Percentiles rank a stretch among this genome's conserved stretches.
These are phyloP conservation scores for Trebouxia sp. DNA, from an alignment of 139 green algal genomes.

Conservation along the genomic window DNA sequence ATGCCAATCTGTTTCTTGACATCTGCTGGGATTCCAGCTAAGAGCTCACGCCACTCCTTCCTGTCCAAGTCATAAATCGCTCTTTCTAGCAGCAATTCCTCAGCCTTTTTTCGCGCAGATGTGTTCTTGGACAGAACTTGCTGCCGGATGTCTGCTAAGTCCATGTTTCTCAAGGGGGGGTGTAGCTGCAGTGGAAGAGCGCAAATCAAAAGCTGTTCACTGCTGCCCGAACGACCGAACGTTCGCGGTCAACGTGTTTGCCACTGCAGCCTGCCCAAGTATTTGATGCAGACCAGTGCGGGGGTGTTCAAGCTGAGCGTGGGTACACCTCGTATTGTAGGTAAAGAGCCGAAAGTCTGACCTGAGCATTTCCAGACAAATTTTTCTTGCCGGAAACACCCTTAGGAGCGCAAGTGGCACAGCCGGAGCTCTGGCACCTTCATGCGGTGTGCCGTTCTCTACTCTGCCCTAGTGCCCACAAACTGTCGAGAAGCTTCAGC, in stretches of 20 bases:
- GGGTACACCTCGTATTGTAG: slow-evolving; percentile 17
- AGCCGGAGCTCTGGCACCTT: slow-evolving; percentile 14
- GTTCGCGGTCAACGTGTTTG: background rate
- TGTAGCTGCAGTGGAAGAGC: slow-evolving; percentile 13
- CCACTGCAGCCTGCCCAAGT: slow-evolving; percentile 12
- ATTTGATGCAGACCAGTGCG: slow-evolving; percentile 8
- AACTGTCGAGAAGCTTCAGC: slow-evolving; percentile 8
- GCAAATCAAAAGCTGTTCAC: slow-evolving; percentile 18
- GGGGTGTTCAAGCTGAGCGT: slow-evolving; percentile 9
- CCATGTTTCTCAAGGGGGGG: too few relatives aligned
- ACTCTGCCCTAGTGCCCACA: slow-evolving; percentile 12
- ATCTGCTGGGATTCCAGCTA: slow-evolving; percentile 23
- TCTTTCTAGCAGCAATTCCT: slow-evolving; percentile 20
- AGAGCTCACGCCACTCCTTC: slow-evolving; percentile 22
- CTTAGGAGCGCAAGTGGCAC: slow-evolving; percentile 1
- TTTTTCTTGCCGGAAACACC: background rate
- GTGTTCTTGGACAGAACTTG: slow-evolving; percentile 14
- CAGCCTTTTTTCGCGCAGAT: slow-evolving; percentile 6
- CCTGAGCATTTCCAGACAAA: slow-evolving; percentile 18
- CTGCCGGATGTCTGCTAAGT: slow-evolving; percentile 14
- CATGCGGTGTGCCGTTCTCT: slow-evolving; percentile 16
- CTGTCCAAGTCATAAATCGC: slow-evolving; percentile 10
- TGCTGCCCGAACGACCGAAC: slow-evolving; percentile 7
- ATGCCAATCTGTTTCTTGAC: slow-evolving; percentile 18
- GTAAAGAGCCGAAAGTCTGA: slow-evolving; percentile 24